A percentile compares a stretch with the other conserved stretches of the same genome.
phyloP scores from a whole-genome alignment of 2,329 filamentous ascomycete species.

The Cryphonectria naterciae region DNA sequence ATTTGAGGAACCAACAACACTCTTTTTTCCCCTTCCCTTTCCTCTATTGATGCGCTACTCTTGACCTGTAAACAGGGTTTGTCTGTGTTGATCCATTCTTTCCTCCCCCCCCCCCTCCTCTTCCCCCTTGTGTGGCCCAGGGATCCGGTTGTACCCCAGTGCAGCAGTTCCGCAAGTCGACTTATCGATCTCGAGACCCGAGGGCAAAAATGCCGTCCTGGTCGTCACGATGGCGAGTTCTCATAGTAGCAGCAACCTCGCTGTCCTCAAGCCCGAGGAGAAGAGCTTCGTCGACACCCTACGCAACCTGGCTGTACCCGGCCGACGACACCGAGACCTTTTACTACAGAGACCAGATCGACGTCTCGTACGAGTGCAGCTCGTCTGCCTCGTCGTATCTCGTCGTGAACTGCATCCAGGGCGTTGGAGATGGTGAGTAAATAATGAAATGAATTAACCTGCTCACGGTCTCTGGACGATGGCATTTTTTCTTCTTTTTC shows the following conservation, averaged over 20 bases:
- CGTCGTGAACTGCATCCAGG: conserved; percentile 10
- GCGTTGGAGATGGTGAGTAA: conserved; percentile 9
- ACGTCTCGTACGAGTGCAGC: conserved; percentile 6
- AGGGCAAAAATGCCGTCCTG: not conserved
- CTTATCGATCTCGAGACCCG: not conserved
- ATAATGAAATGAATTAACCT: too few relatives aligned
- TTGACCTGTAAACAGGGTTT: not conserved
- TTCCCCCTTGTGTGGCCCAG: not conserved
- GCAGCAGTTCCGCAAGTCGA: not conserved
- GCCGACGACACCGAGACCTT: conserved; percentile 9
- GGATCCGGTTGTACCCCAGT: not conserved
- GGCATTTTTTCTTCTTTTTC: not conserved
- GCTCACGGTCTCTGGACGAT: too few relatives aligned
- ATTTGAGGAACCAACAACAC: not conserved
- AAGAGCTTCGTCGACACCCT: not conserved
- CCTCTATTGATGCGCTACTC: not conserved
- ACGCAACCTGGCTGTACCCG: not conserved
- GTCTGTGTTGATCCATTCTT: not conserved
- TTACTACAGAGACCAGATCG: conserved; percentile 9
- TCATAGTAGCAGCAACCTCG: not conserved
- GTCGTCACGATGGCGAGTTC: not conserved
- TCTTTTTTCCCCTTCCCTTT: not conserved
- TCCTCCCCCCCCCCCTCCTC: not conserved
- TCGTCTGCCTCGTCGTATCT: not conserved
- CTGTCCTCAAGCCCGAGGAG: not conserved